Conservation (phyloP, 139 green algal species). For the Chlamydomonas sp. region DNA sequence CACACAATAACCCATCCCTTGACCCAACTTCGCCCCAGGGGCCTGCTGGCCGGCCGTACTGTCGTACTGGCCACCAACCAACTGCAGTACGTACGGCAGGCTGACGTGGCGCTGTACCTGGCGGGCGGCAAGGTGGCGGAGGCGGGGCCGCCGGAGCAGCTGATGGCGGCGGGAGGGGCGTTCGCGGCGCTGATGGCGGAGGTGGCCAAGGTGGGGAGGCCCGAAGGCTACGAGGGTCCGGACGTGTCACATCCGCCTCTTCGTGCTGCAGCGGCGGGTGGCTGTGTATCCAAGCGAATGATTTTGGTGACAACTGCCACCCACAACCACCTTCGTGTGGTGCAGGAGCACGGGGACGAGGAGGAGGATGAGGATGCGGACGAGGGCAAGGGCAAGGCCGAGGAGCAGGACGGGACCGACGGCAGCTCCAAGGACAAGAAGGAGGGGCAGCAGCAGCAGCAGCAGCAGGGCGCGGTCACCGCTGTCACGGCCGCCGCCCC, state of each 20-base stretch:
- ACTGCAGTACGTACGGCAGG: conserved; percentile 56
- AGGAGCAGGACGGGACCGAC: not conserved
- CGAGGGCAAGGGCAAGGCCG: conserved; percentile 13
- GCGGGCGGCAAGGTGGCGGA: conserved; percentile 49
- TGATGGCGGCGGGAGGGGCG: conserved; percentile 39
- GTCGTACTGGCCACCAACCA: conserved; percentile 71
- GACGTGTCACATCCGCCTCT: too few species aligned
- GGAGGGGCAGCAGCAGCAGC: not conserved
- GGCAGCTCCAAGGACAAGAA: not conserved
- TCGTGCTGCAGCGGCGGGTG: not conserved
- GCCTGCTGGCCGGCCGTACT: conserved; percentile 50
- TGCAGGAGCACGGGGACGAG: not conserved
- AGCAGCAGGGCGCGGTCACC: not conserved
- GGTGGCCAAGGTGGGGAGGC: conserved; percentile 41
- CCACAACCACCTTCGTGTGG: not conserved
- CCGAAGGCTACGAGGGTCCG: not conserved
- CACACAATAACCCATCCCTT: too few species aligned
- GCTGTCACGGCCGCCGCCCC: too few species aligned
- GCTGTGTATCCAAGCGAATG: not conserved
- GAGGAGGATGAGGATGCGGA: conserved; percentile 36
- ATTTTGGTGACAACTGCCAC: too few species aligned
- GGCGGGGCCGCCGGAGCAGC: conserved; percentile 46
- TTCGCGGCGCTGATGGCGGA: conserved; percentile 70
- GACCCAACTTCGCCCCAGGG: not conserved
- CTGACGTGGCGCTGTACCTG: conserved; percentile 64